Percentiles rank a stretch among this genome's conserved stretches.
These are phyloP conservation scores for Scytalidium sp. DNA, from an alignment of 2,329 filamentous ascomycete species.

Conservation along the genomic window DNA sequence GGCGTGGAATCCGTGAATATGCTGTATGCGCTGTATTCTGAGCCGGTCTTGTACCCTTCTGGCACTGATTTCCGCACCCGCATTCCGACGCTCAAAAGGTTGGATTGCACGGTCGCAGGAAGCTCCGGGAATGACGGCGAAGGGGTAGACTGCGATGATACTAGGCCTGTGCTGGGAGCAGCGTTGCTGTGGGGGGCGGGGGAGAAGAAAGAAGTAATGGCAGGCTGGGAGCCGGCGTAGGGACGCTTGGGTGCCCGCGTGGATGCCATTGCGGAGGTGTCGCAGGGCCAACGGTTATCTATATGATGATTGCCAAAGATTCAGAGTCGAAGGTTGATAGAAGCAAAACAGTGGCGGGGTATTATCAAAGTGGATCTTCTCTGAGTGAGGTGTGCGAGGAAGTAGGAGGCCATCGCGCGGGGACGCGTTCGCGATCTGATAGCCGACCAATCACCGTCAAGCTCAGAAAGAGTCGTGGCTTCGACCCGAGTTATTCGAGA, in stretches of 20 bases:
- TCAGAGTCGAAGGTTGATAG: too few species aligned
- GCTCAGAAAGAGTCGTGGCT: too few species aligned
- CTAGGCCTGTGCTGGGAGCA: too few species aligned
- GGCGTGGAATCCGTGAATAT: slow-evolving; percentile 42
- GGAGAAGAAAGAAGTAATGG: slow-evolving; percentile 61
- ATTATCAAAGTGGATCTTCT: too few species aligned
- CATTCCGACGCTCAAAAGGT: slow-evolving; percentile 91
- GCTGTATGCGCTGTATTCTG: slow-evolving; percentile 44
- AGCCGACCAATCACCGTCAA: too few species aligned
- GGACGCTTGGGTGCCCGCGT: slow-evolving; percentile 48
- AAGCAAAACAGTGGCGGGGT: too few species aligned
- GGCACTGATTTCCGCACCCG: slow-evolving; percentile 88
- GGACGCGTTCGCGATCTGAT: too few species aligned
- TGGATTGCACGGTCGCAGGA: slow-evolving; percentile 68
- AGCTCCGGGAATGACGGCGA: slow-evolving; percentile 41
- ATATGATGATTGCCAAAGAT: not conserved
- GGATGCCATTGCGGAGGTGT: slow-evolving; percentile 17
- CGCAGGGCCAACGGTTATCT: not conserved
- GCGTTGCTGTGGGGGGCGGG: slow-evolving; percentile 11
- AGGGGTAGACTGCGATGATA: slow-evolving; percentile 13
- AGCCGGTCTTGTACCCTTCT: slow-evolving; percentile 85
- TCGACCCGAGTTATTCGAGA: too few species aligned
- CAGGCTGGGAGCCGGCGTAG: slow-evolving; percentile 55
- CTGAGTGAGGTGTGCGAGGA: too few species aligned
- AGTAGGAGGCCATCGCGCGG: too few species aligned